A percentile compares a stretch with the other conserved stretches of the same genome.
Conservation (phyloP, 495 filamentous ascomycete genomes). For the Penicillium atrosanguineum region DNA sequence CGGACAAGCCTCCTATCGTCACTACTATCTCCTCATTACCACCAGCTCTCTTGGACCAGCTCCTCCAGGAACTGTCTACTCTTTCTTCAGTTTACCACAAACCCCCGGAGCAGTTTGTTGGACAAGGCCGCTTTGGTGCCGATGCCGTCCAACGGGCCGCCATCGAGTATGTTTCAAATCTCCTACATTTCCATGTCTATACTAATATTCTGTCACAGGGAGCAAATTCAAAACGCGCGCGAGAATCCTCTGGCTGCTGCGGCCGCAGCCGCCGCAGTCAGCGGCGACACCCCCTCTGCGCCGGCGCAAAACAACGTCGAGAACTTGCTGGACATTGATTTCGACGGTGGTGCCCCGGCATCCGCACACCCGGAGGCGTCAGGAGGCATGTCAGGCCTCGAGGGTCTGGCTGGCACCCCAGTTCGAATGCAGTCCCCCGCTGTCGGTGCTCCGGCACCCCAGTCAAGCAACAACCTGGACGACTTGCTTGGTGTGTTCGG, state of each 20-base stretch:
- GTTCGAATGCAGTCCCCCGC: conserved; percentile 70
- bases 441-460: conserved; percentile 38
- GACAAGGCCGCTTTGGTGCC: conserved; percentile 88
- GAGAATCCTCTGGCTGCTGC: conserved; percentile 93
- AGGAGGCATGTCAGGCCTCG: conserved; percentile 61
- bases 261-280: conserved; percentile 65
- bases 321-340: conserved; percentile 96
- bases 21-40: conserved; percentile 90
- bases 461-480: conserved; percentile 66
- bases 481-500: conserved; percentile 87
- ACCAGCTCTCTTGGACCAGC: conserved; percentile 74
- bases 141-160: conserved; percentile 93
- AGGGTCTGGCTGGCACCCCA: conserved; percentile 75
- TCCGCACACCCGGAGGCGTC: conserved; percentile 72
- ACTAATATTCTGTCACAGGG: conserved; percentile 46
- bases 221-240: conserved; percentile 80
- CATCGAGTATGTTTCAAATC: conserved; percentile 63
- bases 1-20: conserved; percentile 89
- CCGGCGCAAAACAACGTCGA: conserved; percentile 76
- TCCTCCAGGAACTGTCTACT: conserved; percentile 89
- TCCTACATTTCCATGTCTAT: background rate
- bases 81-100: conserved; percentile 99
- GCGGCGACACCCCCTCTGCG: conserved; percentile 47
- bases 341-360: conserved; percentile 90
- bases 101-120: conserved; percentile 92